Evolutionary conservation across 345 rosid species (phyloP).

Genomic region (Punica granatum): DNA sequence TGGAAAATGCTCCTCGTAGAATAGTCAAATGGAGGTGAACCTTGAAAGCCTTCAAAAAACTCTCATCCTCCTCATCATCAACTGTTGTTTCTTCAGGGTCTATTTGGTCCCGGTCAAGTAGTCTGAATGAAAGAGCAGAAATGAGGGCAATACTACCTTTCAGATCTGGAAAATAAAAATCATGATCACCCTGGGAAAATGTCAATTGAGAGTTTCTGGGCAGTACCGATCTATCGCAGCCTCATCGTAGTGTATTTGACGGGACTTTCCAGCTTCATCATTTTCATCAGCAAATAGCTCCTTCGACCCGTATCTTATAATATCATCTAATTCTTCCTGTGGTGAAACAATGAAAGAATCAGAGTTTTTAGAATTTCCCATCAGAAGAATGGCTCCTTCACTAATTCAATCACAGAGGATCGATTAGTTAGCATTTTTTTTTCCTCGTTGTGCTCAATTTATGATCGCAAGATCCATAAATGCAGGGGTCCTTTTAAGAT

Average conservation of each 20-base stretch:
- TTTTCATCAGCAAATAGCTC: constrained; percentile 96
- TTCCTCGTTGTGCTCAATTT: too few species aligned
- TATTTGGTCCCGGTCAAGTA: constrained; percentile 88
- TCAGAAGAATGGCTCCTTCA: background rate
- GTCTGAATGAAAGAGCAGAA: constrained; percentile 25
- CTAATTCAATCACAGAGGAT: background rate
- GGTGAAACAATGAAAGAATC: constrained; percentile 4
- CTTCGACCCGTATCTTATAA: constrained; percentile 94
- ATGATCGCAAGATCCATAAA: too few species aligned
- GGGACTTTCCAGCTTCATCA: constrained; percentile 90
- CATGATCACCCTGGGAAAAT: constrained; percentile 8
- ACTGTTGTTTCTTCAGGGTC: constrained; percentile 73
- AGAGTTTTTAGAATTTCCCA: background rate
- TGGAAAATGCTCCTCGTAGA: background rate
- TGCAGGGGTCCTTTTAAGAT: too few species aligned
- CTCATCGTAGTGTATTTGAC: constrained; percentile 95
- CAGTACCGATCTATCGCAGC: constrained; percentile 84
- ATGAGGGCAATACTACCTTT: background rate
- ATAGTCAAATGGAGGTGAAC: constrained; percentile 19
- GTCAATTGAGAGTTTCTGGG: too few species aligned
- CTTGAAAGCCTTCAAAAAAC: constrained; percentile 98
- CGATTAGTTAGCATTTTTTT: too few species aligned
- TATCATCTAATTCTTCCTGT: constrained; percentile 97
- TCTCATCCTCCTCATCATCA: constrained; percentile 95
- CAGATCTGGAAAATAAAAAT: background rate